Evolutionary conservation across 2,329 filamentous ascomycete genomes (phyloP).

Genomic region (Trichoderma pleuroti): DNA sequence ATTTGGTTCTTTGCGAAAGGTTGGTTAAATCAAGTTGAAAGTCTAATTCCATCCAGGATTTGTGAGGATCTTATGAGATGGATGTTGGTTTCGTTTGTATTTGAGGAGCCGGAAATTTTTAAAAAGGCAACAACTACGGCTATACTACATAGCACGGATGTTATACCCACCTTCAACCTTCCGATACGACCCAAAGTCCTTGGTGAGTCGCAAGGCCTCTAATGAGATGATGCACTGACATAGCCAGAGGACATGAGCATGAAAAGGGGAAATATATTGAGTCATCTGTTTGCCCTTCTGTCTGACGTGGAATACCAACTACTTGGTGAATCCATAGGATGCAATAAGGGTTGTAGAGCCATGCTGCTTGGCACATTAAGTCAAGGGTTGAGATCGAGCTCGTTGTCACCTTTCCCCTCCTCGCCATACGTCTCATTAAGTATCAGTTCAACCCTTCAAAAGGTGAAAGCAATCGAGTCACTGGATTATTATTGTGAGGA

Average conservation of each 20-base stretch:
- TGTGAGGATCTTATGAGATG: neutral
- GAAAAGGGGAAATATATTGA: neutral
- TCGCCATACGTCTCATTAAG: neutral
- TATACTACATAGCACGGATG: neutral
- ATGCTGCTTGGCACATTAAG: neutral
- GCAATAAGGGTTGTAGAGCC: neutral
- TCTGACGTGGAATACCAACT: neutral
- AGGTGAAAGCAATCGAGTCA: neutral
- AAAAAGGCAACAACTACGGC: neutral
- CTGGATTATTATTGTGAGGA: neutral
- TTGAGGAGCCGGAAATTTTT: neutral
- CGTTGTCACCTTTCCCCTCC: accelerated
- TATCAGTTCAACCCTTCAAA: neutral
- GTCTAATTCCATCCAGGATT: accelerated
- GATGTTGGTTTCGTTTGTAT: neutral
- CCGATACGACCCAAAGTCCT: neutral
- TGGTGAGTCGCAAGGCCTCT: neutral
- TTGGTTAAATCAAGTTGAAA: neutral
- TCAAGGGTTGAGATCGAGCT: neutral
- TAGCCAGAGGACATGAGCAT: neutral
- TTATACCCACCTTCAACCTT: neutral
- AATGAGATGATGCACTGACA: neutral
- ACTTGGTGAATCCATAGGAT: accelerated
- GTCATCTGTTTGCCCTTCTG: accelerated
- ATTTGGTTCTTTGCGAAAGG: neutral